These are phyloP conservation scores for Acacia crassicarpa DNA, from an alignment of 306 rosid species.

Conservation along the genomic window DNA sequence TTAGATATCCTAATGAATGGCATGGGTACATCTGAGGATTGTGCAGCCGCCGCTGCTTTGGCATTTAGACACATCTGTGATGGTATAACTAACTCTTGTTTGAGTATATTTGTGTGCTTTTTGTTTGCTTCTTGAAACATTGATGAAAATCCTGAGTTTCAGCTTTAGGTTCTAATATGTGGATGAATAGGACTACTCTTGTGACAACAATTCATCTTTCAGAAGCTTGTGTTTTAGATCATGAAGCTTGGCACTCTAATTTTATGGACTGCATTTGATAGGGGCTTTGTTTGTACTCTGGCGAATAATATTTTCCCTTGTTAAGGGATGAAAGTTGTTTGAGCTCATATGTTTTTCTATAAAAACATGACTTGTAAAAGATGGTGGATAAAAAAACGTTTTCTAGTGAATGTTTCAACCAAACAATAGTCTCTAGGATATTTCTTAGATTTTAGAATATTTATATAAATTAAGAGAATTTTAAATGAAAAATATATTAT, in stretches of 20 bases:
- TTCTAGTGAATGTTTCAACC: neutral
- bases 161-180: slow-evolving; percentile 23
- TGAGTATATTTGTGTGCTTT: slow-evolving; percentile 27
- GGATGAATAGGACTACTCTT: slow-evolving; percentile 7
- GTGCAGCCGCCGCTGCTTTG: slow-evolving; percentile 97
- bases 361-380: neutral
- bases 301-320: slow-evolving; percentile 13
- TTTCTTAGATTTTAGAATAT: neutral
- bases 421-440: neutral
- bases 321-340: slow-evolving; percentile 22
- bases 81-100: slow-evolving; percentile 53
- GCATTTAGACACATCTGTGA: slow-evolving; percentile 96
- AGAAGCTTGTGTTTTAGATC: slow-evolving; percentile 28
- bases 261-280: slow-evolving; percentile 24
- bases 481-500: slow-evolving; percentile 3
- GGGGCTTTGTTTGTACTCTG: slow-evolving; percentile 26
- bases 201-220: slow-evolving; percentile 28
- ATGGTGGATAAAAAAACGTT: neutral
- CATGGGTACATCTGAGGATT: slow-evolving; percentile 92
- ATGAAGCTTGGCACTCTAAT: slow-evolving; percentile 22
- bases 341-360: slow-evolving; percentile 11
- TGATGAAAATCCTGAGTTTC: slow-evolving; percentile 26
- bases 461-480: slow-evolving; percentile 1
- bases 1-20: slow-evolving; percentile 87
- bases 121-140: slow-evolving; percentile 30